Base-by-base conservation (phyloP, 306 rosid genomes). In the Cucurbita argyrosperma region DNA sequence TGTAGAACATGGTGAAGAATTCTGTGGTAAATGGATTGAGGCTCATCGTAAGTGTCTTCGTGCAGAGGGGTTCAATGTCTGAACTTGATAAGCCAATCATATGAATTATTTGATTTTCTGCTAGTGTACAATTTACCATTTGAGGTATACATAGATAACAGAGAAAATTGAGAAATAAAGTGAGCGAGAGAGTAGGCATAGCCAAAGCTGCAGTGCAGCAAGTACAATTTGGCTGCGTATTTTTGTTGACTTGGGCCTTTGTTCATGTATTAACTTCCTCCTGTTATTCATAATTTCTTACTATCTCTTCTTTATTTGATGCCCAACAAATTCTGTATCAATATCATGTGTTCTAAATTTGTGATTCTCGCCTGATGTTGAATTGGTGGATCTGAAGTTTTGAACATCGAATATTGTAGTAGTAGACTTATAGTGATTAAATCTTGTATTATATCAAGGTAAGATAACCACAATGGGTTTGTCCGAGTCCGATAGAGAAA, bases 21-120 rank as follows among this genome's bases (percentile, higher is more conserved):
- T 91, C 67, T 94, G 97, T 74, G 38, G 84, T 5, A 90, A 90
- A 76, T 94, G 96, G 97, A 90, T 94, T 4, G 92, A 94, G 78
- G 98, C 98, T 78, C 96, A 89, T 77, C 83, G 81, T 23, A 61
- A 23, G 66, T 90, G 98, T 83, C 97, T 94, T 18, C 97, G 97
- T 3, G 82, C 94, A 1, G 96, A 90, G 77, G 97, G 98, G 56
- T 89, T 90, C 82, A 90, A 84, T 73, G 84, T 94, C 75, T 94
- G 86, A 89, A 75, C 39, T 64, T 26, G 71, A 6, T 46, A 19
- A 46, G 39, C 56, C 21, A 45, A 10, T 66, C 45, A 11, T 19
- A 11, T 10, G 54, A 43, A 43, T 18, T 19, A 45, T 45, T 21
- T 46, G 19, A 45, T 21, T 23, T 67, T 43, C 38, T 67, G 6